Evolutionary conservation across 148 eudicot species (phyloP).

Genomic region (Diospyros lotus): DNA sequence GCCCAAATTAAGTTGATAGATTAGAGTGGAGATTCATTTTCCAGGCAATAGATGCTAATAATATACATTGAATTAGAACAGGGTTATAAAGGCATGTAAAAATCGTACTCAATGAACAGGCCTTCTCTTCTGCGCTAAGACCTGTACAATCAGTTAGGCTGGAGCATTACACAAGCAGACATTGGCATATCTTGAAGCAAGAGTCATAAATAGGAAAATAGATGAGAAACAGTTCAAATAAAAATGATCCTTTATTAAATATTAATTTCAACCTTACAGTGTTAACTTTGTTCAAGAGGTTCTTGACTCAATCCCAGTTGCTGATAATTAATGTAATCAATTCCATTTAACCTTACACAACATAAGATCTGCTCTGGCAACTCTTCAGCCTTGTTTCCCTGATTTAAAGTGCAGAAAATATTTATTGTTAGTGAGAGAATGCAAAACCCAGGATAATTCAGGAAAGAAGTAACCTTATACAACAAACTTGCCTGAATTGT

Average conservation of each 20-base stretch:
- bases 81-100: background rate
- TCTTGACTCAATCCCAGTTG: conserved; percentile 54
- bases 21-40: no score
- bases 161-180: background rate
- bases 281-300: background rate
- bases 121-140: background rate
- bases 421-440: background rate
- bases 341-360: conserved; percentile 72
- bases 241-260: background rate
- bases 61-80: no score
- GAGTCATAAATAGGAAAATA: background rate
- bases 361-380: conserved; percentile 88
- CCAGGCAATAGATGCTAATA: no score
- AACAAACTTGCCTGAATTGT: conserved; percentile 77
- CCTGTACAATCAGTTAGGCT: background rate
- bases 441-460: background rate
- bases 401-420: conserved; percentile 13
- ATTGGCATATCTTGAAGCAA: no score
- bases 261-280: background rate
- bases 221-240: background rate
- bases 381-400: conserved; percentile 89
- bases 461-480: background rate
- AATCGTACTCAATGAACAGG: background rate
- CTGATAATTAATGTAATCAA: conserved; percentile 64
- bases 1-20: no score